These are phyloP conservation scores for Scedosporium dehoogii DNA, from an alignment of 2,329 filamentous ascomycete genomes.

Conservation along the genomic window DNA sequence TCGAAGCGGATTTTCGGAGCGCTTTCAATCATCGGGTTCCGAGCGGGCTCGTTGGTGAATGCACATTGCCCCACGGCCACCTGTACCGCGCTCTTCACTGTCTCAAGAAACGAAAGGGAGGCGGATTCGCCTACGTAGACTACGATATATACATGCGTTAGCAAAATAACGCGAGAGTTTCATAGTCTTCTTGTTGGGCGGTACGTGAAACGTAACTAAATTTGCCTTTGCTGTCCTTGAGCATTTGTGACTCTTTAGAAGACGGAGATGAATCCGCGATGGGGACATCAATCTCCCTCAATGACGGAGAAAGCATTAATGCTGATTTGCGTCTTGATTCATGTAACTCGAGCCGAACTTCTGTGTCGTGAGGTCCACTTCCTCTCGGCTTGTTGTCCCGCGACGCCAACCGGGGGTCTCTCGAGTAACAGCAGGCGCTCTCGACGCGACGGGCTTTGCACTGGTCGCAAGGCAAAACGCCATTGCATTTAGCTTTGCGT, in stretches of 20 bases:
- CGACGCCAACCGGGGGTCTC: not conserved
- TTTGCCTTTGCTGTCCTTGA: too few species aligned
- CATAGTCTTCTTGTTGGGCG: too few species aligned
- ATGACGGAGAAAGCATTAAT: not conserved
- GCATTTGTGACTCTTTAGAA: too few species aligned
- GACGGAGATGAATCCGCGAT: too few species aligned
- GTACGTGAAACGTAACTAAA: too few species aligned
- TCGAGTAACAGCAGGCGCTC: not conserved
- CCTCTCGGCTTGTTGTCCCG: not conserved
- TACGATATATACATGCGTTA: not conserved
- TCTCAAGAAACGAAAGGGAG: not conserved
- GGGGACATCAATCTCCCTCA: too few species aligned
- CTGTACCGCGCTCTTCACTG: not conserved
- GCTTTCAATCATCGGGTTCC: not conserved
- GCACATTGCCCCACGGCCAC: not conserved
- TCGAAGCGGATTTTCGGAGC: too few species aligned
- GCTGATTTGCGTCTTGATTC: not conserved
- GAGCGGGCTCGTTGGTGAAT: not conserved
- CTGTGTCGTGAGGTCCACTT: not conserved
- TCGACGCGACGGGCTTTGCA: not conserved
- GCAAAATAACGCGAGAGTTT: not conserved
- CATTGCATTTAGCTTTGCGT: not conserved
- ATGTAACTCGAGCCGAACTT: not conserved
- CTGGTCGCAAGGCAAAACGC: not conserved
- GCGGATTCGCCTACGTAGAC: not conserved